Conservation (phyloP, 805 yeast genomes). For the Komagataella ulmi region DNA sequence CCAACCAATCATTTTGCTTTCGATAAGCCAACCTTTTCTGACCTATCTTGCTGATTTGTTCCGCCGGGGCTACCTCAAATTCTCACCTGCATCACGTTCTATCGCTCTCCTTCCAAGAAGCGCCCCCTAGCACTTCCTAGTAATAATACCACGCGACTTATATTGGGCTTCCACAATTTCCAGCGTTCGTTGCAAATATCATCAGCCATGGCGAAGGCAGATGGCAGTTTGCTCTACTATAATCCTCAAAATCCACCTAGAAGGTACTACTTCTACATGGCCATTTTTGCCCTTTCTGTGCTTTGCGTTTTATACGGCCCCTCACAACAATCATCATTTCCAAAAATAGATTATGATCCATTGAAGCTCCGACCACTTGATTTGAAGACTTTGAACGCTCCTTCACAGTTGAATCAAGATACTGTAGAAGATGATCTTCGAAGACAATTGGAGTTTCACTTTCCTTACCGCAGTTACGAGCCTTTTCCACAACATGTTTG, state of each 20-base stretch:
- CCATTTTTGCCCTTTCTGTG: not conserved
- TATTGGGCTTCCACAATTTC: not conserved
- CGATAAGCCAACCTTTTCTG: not conserved
- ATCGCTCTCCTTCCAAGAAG: not conserved
- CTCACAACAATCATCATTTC: not conserved
- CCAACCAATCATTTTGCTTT: not conserved
- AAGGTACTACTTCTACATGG: not conserved
- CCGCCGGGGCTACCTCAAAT: too few species aligned
- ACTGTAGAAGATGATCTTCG: slow-evolving; percentile 18
- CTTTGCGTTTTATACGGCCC: not conserved
- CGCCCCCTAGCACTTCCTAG: not conserved
- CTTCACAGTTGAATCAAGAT: slow-evolving; percentile 1
- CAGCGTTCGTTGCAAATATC: not conserved
- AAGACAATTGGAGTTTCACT: slow-evolving; percentile 53
- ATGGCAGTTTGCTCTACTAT: not conserved
- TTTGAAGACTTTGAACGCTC: not conserved
- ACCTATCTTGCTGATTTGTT: too few species aligned
- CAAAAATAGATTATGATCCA: not conserved
- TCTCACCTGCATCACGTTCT: not conserved
- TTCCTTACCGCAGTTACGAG: slow-evolving; percentile 56
- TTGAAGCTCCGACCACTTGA: not conserved
- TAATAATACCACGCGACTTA: not conserved
- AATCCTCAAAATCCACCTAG: not conserved
- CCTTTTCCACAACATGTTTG: slow-evolving; percentile 72
- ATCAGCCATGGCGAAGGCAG: not conserved